Base-by-base conservation (phyloP, 2,329 filamentous ascomycete species). In the Nemania sp. region DNA sequence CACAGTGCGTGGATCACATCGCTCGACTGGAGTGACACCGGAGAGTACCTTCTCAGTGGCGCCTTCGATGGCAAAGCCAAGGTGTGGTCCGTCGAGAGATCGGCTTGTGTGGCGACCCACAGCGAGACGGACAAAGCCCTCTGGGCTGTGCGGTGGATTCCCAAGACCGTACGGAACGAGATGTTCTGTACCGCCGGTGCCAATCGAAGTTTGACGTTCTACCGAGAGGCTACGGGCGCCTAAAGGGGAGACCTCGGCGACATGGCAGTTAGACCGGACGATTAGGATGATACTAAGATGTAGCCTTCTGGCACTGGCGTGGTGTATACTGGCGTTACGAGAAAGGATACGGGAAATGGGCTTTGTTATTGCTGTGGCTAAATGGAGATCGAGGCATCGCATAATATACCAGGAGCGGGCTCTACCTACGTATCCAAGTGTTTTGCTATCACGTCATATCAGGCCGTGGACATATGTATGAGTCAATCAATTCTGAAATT, bases 41-140 rank as follows among this genome's bases (percentile, higher is more conserved):
- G 95, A 49, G 94, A 98, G 77, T 97, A 91, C 74, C 80, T 99
- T 12, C 81, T 98, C 2, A 96, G 90, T 71, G 91, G 92, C 49
- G 87, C 90, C 1, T 92, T 96, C 74, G 93, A 98, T 72, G 94
- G 95, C 39, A 97, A 96, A 76, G 91, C 90, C 62, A 97, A 97
- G 77, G 90, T 98, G 32, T 99, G 95, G 95, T 94, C 91, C 32
- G 85, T 97, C 60, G 92, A 97, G 69, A 85, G 88, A 35, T 85
- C 87, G 58, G 82, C 83, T 4, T 98, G 95, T 73, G 95, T 99
- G 46, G 92, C 94, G 12, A 99, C 95, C 10, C 92, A 97, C 73
- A 93, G 89, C 59, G 93, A 98, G 78, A 92, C 91, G 5, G 93
- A 94, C 65, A 90, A 90, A 76, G 85, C 88, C 0, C 73, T 98